Base-by-base conservation (phyloP, 441 rosid species). In the Breynia disticha region DNA sequence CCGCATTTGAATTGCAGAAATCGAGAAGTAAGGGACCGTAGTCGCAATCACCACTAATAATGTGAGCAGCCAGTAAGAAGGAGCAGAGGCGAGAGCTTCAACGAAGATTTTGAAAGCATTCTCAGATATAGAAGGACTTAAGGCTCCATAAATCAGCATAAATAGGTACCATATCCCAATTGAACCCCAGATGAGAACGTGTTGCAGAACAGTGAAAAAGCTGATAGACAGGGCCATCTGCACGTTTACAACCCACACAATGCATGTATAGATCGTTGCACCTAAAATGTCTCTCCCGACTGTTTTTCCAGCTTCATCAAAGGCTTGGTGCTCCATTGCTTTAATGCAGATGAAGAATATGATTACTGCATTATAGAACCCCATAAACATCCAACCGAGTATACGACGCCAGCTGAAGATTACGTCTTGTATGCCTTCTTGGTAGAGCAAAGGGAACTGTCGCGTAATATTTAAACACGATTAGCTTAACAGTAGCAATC, bases 71-170 rank as follows among this genome's bases (percentile, higher is more conserved):
- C 99, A 93, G 59, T 60, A 89, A 1, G 73, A 75, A 7, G 93
- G 88, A 0, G 95, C 78, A 0, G 99, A 93, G n/a, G 97, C 95
- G 28, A 84, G 73, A 48, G 93, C 76, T 78, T 93, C 99, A 1
- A 78, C 1, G 57, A 93, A 93, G 62, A 89, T 73, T 68, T 77
- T 60, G 72, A 81, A 91, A 32, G 95, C 98, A 20, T 76, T 80
- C 42, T 77, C 59, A 18, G 97, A 83, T 19, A 69, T 28, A 37
- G 54, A 19, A 5, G 88, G 82, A 48, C 72, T 54, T 21, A 81
- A 64, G 16, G 86, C 80, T 48, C 97, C 97, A n/a, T 86, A 93
- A 22, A 74, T 73, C 75, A 86, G 22, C 52, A 86, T 77, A 75
- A 93, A 93, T 16, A 86, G 61, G 63, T 91, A 88, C 95, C 95